Evolutionary conservation across 179 eudicot species (phyloP).

Genomic region (Spinacia oleracea): DNA sequence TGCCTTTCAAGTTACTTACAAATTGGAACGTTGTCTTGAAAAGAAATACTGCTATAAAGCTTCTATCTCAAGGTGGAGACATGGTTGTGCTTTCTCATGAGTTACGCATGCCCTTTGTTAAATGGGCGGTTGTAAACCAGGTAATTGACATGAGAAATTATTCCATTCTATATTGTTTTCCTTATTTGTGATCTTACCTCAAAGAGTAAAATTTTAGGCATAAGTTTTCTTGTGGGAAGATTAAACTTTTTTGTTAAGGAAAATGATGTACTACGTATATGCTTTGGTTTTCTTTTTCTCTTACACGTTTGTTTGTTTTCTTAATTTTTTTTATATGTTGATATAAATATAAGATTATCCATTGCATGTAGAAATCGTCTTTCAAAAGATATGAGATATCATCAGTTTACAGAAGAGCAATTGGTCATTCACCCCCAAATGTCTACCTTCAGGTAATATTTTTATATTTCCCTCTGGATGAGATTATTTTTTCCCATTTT

Average conservation of each 20-base stretch:
- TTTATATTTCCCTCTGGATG: conserved; percentile 1
- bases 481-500: background rate
- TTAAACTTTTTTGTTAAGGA: background rate
- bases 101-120: conserved; percentile 76
- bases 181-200: background rate
- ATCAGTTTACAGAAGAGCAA: conserved; percentile 80
- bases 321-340: background rate
- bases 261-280: background rate
- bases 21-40: conserved; percentile 17
- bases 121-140: conserved; percentile 80
- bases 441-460: conserved; percentile 75
- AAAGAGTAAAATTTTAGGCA: background rate
- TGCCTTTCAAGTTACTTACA: conserved; percentile 19
- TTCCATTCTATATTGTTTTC: background rate
- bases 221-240: background rate
- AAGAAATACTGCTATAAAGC: conserved; percentile 79
- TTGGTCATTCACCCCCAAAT: conserved; percentile 90
- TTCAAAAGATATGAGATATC: conserved; percentile 91
- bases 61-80: conserved; percentile 87
- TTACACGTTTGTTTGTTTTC: background rate
- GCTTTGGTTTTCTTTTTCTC: background rate
- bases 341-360: conserved; percentile 6
- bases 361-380: conserved; percentile 57
- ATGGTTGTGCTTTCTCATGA: conserved; percentile 88
- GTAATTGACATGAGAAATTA: conserved; percentile 32